Base-by-base conservation (phyloP, 371 early-diverging fungal species). In the Mortierella sp. region DNA sequence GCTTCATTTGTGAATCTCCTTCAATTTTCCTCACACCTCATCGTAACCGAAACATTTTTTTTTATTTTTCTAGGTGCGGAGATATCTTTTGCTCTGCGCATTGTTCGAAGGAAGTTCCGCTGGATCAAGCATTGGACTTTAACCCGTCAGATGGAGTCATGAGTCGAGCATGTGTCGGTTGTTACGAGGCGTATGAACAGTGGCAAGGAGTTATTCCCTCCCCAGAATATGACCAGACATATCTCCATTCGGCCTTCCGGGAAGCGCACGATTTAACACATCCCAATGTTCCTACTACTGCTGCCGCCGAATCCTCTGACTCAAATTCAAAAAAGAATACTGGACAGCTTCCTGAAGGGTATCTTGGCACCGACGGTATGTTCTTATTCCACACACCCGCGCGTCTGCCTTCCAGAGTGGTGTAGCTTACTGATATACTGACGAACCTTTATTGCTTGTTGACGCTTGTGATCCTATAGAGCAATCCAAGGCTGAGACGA, bases 71-170 rank as follows among this genome's bases (percentile, higher is more conserved):
- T 68, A 85, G 86, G 63, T 85, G 86, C 44, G 86, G 86, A 3
- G 86, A 85, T 32, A 85, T 85, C 38, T 85, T 82, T 75, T 85
- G 86, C 71, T 79, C 79, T 49, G 71, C 81, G 21, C 86, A 85
- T 60, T 79, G 86, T 49, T 82, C 82, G 27, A 81, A 82, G 72
- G 74, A 74, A 43, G 72, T 85, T 8, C 86, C 82, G 6, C 68
- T 85, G 56, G 82, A 82, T 51, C 71, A 77, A 4, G 48, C 80
- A 7, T 55, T 85, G 68, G 82, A 85, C 4, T 85, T 85, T 65
- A 82, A 75, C 46, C 77, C 80, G 6, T 32, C 74, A 38, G 77
- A 81, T 27, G 86, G 86, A 49, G 38, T 72, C 29, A 41, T 71
- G 75, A 75, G 86, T 27, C 55, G 86, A 29, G 79, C 86, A 49